Percentiles rank a stretch among this genome's conserved stretches.
These are phyloP conservation scores for Suhomyces kilbournensis DNA, from an alignment of 805 yeast genomes.

Conservation along the genomic window DNA sequence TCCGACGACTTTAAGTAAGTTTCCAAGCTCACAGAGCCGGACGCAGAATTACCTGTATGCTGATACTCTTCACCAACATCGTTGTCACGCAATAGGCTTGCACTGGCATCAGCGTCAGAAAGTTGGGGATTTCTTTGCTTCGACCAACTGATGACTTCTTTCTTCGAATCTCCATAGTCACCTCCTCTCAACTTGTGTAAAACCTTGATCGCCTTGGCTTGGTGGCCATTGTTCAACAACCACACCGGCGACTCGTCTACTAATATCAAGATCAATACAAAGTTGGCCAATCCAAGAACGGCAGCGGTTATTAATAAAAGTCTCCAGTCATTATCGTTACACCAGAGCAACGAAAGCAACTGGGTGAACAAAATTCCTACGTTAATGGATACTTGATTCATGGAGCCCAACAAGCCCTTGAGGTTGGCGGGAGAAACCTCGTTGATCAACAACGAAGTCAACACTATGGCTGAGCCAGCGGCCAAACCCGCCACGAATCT, in stretches of 20 bases:
- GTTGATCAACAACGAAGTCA: constrained; percentile 76
- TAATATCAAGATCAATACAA: constrained; percentile 35
- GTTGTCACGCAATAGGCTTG: constrained; percentile 13
- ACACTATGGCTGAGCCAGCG: constrained; percentile 85
- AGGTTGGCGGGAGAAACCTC: constrained; percentile 70
- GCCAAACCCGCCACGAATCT: constrained; percentile 79
- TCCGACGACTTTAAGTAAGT: constrained; percentile 50
- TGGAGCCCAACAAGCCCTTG: constrained; percentile 80
- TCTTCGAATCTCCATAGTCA: constrained; percentile 29
- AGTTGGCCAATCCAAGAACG: constrained; percentile 48
- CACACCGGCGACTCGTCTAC: constrained; percentile 83
- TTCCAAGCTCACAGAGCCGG: constrained; percentile 21
- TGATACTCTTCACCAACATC: background rate
- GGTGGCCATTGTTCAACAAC: constrained; percentile 53
- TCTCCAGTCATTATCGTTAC: constrained; percentile 72
- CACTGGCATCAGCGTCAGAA: constrained; percentile 10
- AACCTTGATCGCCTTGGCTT: constrained; percentile 38
- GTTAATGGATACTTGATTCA: constrained; percentile 86
- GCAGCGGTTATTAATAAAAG: constrained; percentile 61
- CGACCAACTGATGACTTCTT: constrained; percentile 39
- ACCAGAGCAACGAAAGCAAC: constrained; percentile 63
- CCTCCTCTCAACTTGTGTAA: constrained; percentile 41
- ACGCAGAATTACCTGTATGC: background rate
- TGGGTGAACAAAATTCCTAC: constrained; percentile 83
- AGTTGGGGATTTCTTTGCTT: background rate